Conservation (phyloP, 2,329 filamentous ascomycete species). For the Cadophora malorum region DNA sequence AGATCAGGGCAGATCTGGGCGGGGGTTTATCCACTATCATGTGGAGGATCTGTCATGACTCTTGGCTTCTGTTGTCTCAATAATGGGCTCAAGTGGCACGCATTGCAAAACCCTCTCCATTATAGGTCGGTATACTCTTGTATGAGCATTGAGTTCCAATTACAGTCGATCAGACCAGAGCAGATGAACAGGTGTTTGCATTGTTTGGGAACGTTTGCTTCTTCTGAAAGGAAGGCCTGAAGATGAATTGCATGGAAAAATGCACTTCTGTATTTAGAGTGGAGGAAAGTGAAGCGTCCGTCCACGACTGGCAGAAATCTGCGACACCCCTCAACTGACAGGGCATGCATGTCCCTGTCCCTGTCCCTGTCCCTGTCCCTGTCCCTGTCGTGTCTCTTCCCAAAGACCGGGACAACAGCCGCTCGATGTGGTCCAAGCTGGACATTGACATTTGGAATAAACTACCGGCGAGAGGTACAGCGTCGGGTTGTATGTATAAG, state of each 20-base stretch:
- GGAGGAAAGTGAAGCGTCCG: background rate
- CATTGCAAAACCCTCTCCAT: background rate
- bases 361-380: too few relatives aligned
- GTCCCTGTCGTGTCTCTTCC: background rate
- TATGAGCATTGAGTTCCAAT: background rate
- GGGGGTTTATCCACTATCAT: background rate
- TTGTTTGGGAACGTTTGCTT: background rate
- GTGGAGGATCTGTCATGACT: background rate
- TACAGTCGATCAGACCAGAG: background rate
- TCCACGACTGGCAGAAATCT: background rate
- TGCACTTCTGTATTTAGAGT: conserved; percentile 8
- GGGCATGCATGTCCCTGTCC: background rate
- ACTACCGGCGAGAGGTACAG: background rate
- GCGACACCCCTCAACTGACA: conserved; percentile 2
- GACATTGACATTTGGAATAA: background rate
- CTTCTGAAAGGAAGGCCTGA: background rate
- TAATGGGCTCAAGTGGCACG: background rate
- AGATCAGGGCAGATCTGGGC: conserved; percentile 9
- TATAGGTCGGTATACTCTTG: background rate
- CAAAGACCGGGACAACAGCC: conserved; percentile 4
- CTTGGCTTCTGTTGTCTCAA: background rate
- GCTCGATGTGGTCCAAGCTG: conserved; percentile 12
- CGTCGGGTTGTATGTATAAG: too few relatives aligned
- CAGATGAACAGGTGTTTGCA: background rate
- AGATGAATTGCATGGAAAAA: background rate